These are phyloP conservation scores for Ligustrum vulgare DNA, from an alignment of 257 asterid genomes.

Conservation along the genomic window DNA sequence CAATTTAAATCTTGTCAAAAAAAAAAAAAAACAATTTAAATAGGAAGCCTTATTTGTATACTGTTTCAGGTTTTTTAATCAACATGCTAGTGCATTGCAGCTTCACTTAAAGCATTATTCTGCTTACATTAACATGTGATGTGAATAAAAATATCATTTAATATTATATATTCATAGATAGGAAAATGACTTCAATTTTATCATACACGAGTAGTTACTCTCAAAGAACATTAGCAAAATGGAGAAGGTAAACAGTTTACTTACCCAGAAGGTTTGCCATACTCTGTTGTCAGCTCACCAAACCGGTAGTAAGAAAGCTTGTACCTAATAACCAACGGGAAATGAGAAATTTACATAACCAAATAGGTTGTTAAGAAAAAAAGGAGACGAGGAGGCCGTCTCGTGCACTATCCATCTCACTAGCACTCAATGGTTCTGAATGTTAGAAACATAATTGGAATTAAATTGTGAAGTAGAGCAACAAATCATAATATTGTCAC, in stretches of 20 bases:
- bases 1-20: no score
- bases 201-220: not conserved
- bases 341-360: not conserved
- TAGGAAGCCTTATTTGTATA: no score
- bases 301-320: conserved; percentile 91
- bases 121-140: not conserved
- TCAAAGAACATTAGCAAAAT: not conserved
- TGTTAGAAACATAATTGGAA: not conserved
- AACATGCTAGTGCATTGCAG: not conserved
- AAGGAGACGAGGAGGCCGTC: not conserved
- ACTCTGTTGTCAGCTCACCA: conserved; percentile 94
- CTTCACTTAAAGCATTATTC: not conserved
- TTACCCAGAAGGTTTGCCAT: conserved; percentile 97
- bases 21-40: no score
- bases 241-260: conserved; percentile 26
- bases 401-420: not conserved
- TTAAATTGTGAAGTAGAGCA: not conserved
- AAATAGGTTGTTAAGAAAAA: not conserved
- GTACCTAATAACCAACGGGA: conserved; percentile 55
- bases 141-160: not conserved
- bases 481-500: not conserved
- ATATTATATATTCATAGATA: not conserved
- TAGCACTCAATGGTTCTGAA: not conserved
- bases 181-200: no score
- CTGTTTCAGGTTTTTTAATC: not conserved